These are phyloP conservation scores for Eutrema salsugineum DNA, from an alignment of 441 rosid species.

Conservation along the genomic window DNA sequence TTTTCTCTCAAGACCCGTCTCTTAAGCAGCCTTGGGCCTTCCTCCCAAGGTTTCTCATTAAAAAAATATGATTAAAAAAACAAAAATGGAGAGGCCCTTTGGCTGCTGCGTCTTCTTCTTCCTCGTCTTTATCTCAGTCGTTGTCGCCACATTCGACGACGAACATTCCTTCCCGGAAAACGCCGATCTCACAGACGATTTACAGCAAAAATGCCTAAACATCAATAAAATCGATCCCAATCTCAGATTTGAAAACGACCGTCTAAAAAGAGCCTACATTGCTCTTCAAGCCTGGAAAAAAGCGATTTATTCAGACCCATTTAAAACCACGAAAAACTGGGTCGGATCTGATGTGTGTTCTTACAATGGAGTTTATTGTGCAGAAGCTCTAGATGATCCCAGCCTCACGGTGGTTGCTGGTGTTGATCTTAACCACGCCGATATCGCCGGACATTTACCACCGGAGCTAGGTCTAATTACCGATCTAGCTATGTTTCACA, in stretches of 20 bases:
- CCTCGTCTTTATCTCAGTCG: neutral
- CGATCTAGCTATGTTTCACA: slow-evolving; percentile 50
- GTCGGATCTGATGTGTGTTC: slow-evolving; percentile 43
- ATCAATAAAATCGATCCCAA: slow-evolving; percentile 17
- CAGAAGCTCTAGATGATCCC: slow-evolving; percentile 38
- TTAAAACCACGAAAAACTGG: slow-evolving; percentile 42
- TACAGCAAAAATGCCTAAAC: slow-evolving; percentile 15
- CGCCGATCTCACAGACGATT: slow-evolving; percentile 19
- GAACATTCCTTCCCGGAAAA: slow-evolving; percentile 33
- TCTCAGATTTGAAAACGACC: slow-evolving; percentile 38
- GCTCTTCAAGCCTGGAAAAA: slow-evolving; percentile 54
- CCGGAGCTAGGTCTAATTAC: slow-evolving; percentile 41
- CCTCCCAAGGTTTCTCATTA: slow-evolving; percentile 30
- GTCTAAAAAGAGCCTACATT: slow-evolving; percentile 43
- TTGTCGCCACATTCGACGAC: slow-evolving; percentile 5
- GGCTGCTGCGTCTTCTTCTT: slow-evolving; percentile 28
- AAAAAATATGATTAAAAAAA: slow-evolving; percentile 10
- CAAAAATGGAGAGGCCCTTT: slow-evolving; percentile 11
- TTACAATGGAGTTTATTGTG: slow-evolving; percentile 50
- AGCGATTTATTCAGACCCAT: slow-evolving; percentile 44
- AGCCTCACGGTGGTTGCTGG: slow-evolving; percentile 41
- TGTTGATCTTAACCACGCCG: slow-evolving; percentile 50
- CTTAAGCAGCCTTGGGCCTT: slow-evolving; percentile 34
- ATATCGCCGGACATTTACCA: slow-evolving; percentile 51
- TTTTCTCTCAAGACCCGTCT: neutral